Percentiles rank a stretch among this genome's conserved stretches.
These are phyloP conservation scores for Micromonas pusilla DNA, from an alignment of 139 green algal species.

Conservation along the genomic window DNA sequence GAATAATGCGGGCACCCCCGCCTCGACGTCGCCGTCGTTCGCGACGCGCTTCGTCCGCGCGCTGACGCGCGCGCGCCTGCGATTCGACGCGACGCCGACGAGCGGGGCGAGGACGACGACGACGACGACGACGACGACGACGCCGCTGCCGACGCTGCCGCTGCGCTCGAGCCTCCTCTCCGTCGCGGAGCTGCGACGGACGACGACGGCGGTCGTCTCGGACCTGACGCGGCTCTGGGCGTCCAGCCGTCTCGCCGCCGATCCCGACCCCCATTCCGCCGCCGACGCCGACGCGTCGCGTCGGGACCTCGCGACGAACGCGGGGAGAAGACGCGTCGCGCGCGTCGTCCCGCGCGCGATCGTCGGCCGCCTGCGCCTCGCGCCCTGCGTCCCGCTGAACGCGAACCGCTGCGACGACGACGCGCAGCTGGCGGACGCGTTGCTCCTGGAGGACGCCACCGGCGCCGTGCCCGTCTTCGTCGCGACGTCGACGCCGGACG, in stretches of 20 bases:
- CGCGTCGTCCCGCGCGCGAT: background rate
- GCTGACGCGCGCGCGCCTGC: too few species aligned
- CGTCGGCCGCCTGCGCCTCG: background rate
- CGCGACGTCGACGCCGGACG: background rate
- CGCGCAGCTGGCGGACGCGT: too few species aligned
- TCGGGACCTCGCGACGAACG: background rate
- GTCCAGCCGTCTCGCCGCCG: background rate
- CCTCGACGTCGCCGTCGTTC: too few species aligned
- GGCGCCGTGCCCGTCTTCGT: background rate
- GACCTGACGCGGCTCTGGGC: background rate
- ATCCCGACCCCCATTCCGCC: background rate
- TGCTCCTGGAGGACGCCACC: background rate
- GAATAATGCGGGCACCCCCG: too few species aligned
- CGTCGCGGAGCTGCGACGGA: background rate
- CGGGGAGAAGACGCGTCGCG: too few species aligned
- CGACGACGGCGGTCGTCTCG: background rate
- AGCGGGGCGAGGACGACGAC: too few species aligned
- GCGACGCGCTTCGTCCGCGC: too few species aligned
- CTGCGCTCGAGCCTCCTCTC: background rate
- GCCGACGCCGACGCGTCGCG: background rate
- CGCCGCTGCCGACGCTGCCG: background rate
- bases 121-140: background rate
- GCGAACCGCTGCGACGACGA: background rate
- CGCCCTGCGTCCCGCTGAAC: background rate
- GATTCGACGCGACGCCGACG: too few species aligned